Evolutionary conservation across 192 early-diverging fungal species (phyloP), one percentile per base, ranked within the genome.

Genomic region (Entrophospora sp.): DNA sequence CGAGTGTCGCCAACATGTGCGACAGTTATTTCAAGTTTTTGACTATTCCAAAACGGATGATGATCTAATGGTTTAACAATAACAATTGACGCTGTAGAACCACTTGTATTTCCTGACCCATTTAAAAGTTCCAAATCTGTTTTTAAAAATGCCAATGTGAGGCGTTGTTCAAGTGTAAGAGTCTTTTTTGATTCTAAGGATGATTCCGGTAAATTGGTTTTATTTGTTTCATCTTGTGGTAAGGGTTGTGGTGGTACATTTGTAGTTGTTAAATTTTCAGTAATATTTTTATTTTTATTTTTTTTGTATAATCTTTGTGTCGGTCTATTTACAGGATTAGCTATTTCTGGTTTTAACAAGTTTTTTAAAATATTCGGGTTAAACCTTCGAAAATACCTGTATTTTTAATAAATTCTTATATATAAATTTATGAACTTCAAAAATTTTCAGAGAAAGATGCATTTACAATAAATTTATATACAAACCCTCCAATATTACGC

Each of bases 1-100:
- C 78, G 72, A 0, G 83, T 85, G 57, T 89, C 88, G 24, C 88
- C 88, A n/a, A 87, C 86, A 73, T 81, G 86, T 10, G 82, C 83
- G 24, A 89, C 61, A 24, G 81, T 64, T 59, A 87, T 67, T 49
- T 87, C 79, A 49, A 84, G 69, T 44, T 80, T 75, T 45, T 85
- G 77, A 36, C 77, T 74, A 8, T 71, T 68, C 88, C 88, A 89
- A 66, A 89, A 89, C 20, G 88, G 80, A 28, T 75, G 73, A 5
- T 73, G 69, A 65, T 86, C 86, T 14, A 77, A 69, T 5, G 85
- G 79, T 75, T 85, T 82, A 9, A 89, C 57, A 68, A 89, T 74
- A 12, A 81, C 85, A 2, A 82, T 68, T 35, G 82, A 83, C 1
- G 85, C 88, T 5, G 88, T 89, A 20, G 88, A 89, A 8, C 88